Evolutionary conservation across 225 moss, liverwort and hornwort genomes (phyloP).

Genomic region (Marchantia paleacea): DNA sequence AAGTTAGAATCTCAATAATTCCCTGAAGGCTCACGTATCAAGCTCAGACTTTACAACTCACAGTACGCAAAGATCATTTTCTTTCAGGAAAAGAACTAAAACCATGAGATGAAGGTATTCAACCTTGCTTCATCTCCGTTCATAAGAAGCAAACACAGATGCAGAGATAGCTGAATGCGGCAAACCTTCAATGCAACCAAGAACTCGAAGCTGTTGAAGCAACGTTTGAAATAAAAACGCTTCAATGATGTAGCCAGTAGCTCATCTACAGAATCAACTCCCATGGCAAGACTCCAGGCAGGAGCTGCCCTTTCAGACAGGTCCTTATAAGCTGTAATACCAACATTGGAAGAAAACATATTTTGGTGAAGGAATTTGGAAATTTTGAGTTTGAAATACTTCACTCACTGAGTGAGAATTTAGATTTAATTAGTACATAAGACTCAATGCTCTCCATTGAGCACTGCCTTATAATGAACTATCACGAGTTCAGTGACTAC

Average conservation of each 20-base stretch:
- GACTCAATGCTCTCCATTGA: background rate
- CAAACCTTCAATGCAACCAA: conserved; percentile 46
- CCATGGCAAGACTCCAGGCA: background rate
- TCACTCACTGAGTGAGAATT: too few species aligned
- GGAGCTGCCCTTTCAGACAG: background rate
- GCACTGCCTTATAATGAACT: background rate
- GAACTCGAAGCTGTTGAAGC: conserved; percentile 46
- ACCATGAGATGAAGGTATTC: background rate
- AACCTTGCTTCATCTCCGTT: background rate
- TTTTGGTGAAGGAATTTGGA: background rate
- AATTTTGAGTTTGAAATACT: too few species aligned
- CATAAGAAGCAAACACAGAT: background rate
- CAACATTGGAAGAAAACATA: background rate
- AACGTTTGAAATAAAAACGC: conserved; percentile 44
- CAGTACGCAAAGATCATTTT: background rate
- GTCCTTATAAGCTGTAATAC: conserved; percentile 19
- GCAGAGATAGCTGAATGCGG: background rate
- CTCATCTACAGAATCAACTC: conserved; percentile 11
- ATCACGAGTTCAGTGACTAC: background rate
- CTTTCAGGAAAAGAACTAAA: background rate
- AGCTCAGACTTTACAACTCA: background rate
- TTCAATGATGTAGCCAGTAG: conserved; percentile 35
- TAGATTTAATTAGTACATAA: background rate
- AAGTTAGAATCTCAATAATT: background rate
- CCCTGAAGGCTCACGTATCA: background rate